A percentile compares a stretch with the other conserved stretches of the same genome.
These are phyloP conservation scores for Aurantiochytrium sp. DNA, from an alignment of 108 stramenopile species.

Conservation along the genomic window DNA sequence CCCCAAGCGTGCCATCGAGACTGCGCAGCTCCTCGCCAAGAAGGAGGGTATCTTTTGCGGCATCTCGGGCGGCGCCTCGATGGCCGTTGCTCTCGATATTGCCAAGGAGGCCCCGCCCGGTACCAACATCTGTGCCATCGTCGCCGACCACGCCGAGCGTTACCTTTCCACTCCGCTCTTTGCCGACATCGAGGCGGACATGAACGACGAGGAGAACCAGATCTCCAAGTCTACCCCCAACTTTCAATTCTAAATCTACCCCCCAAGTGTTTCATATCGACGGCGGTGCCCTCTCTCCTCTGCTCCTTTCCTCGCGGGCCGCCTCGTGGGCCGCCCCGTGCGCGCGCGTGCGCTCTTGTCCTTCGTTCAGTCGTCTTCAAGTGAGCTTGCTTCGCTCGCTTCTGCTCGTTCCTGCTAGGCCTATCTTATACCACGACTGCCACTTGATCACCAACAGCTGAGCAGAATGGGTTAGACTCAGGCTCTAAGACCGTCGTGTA, in stretches of 20 bases:
- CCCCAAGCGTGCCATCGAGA: constrained; percentile 57
- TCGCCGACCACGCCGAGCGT: constrained; percentile 76
- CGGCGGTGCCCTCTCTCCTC: too few species aligned
- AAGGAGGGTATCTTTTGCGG: constrained; percentile 74
- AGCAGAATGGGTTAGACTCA: too few species aligned
- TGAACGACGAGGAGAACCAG: constrained; percentile 66
- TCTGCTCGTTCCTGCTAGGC: too few species aligned
- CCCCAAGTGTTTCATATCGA: too few species aligned
- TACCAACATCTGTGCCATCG: constrained; percentile 61
- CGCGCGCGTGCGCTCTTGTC: too few species aligned
- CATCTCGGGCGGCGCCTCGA: constrained; percentile 65
- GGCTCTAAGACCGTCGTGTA: too few species aligned
- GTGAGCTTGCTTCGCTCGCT: too few species aligned
- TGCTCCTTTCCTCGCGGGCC: too few species aligned
- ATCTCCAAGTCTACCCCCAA: constrained; percentile 34
- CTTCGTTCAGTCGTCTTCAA: too few species aligned
- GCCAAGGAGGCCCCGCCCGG: constrained; percentile 67
- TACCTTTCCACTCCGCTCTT: constrained; percentile 77
- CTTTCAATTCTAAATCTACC: constrained; percentile 40
- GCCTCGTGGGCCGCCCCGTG: too few species aligned
- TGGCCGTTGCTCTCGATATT: constrained; percentile 66
- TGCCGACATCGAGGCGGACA: constrained; percentile 74
- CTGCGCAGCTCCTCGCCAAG: constrained; percentile 60
- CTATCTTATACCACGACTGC: too few species aligned
- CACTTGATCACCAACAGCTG: too few species aligned